A percentile compares a stretch with the other conserved stretches of the same genome.
Conservation (phyloP, 1,139 yeast species). For the Suhomyces maxii region DNA sequence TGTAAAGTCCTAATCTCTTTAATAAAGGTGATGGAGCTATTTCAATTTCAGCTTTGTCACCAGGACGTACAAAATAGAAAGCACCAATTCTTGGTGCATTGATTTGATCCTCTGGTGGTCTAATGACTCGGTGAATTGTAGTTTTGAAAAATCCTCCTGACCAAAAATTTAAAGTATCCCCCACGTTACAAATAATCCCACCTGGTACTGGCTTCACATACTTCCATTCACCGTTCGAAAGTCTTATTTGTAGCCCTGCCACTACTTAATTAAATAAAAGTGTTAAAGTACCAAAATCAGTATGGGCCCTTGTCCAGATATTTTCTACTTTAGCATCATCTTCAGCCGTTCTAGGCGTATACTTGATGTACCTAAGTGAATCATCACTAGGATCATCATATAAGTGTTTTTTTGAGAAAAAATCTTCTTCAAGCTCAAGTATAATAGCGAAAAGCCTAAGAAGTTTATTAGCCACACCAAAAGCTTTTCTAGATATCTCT, state of each 20-base stretch:
- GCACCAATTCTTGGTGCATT: conserved; percentile 31
- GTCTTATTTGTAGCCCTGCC: conserved; percentile 30
- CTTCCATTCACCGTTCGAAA: conserved; percentile 28
- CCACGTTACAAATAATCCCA: conserved; percentile 33
- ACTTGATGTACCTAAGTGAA: conserved; percentile 33
- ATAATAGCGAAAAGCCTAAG: conserved; percentile 32
- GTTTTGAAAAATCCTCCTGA: conserved; percentile 35
- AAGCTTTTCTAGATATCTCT: conserved; percentile 23
- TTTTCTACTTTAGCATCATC: conserved; percentile 30
- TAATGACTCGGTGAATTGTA: conserved; percentile 31
- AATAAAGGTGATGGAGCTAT: conserved; percentile 34
- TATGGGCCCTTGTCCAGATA: conserved; percentile 33
- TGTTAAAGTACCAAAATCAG: conserved; percentile 33
- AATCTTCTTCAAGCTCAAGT: conserved; percentile 32
- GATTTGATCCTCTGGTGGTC: conserved; percentile 34
- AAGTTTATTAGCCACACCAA: conserved; percentile 26
- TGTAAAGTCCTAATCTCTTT: conserved; percentile 28
- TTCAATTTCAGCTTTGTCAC: conserved; percentile 27
- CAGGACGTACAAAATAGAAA: conserved; percentile 37
- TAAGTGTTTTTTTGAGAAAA: conserved; percentile 28
- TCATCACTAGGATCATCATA: conserved; percentile 36
- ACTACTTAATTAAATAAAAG: conserved; percentile 31
- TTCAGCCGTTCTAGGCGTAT: conserved; percentile 25
- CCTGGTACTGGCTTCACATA: conserved; percentile 30
- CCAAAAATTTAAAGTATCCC: conserved; percentile 34